Base-by-base conservation (phyloP, 257 asterid genomes). In the Buddleja alternifolia region DNA sequence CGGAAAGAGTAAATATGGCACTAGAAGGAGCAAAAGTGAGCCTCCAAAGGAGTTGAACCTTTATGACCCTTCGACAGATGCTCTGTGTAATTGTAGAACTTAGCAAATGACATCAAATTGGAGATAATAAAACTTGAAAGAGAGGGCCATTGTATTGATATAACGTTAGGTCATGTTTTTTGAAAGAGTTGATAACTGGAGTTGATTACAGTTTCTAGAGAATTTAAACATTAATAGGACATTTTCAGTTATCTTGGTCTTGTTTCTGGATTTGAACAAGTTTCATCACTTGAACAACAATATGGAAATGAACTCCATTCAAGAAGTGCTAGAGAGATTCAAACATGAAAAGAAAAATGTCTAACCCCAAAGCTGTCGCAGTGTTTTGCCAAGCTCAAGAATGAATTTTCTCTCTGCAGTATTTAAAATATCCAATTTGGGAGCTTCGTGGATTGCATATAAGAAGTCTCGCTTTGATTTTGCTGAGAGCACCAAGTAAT, bases 341-440 rank as follows among this genome's bases (percentile, higher is more conserved):
- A 61, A 59, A 66, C 51, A 50, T 65, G 47, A 24, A 37, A 71
- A 52, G n/a, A n/a, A 60, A 47, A 65, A 47, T 19, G 62, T 69
- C 95, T 90, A 77, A 90, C 90, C 96, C 95, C 94, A 93, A 42
- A 80, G 72, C 56, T 83, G 95, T 71, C 78, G 87, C 82, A 93
- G 58, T 20, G 74, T 51, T 72, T 72, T 81, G 52, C 89, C 89
- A 60, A 90, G 81, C 16, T 90, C 94, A 66, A 77, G 68, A 54
- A 84, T 64, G 73, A 78, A 84, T 69, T 85, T 90, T 78, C 90
- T 86, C 65, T 88, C 95, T 42, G 88, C 79, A 62, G 88, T 81
- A 72, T 68, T 82, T 50, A 79, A 81, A 24, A 75, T 72, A 48
- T 84, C 89, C 73, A 66, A 60, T 51, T 81, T 80, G 39, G 78